These are phyloP conservation scores for Globisporangium ultimum DNA, from an alignment of 352 stramenopile genomes.

Conservation along the genomic window DNA sequence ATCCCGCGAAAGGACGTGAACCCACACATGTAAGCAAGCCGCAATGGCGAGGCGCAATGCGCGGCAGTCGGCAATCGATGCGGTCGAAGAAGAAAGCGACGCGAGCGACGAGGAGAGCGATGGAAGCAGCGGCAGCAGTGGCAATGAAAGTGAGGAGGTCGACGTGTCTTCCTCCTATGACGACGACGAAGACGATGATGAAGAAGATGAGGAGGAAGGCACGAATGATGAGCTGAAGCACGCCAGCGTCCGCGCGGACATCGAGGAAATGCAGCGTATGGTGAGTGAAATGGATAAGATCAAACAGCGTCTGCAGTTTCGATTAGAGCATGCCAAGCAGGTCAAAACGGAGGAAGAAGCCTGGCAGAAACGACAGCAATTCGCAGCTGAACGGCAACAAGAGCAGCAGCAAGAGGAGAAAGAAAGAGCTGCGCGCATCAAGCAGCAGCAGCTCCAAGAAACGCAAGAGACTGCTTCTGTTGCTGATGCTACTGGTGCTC, in stretches of 20 bases:
- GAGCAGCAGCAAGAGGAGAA: conserved; percentile 2
- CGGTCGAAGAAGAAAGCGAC: conserved; percentile 20
- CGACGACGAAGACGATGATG: conserved; percentile 1
- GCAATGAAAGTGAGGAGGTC: conserved; percentile 8
- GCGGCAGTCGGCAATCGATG: neutral
- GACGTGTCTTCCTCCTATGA: neutral
- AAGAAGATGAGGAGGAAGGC: neutral
- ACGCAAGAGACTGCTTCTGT: neutral
- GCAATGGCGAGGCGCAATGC: neutral
- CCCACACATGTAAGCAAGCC: neutral
- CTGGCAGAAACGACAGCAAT: conserved; percentile 10
- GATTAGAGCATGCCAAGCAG: conserved; percentile 26
- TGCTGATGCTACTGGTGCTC: too few species aligned
- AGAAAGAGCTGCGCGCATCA: conserved; percentile 10
- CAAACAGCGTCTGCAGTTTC: conserved; percentile 48
- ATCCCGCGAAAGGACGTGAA: neutral
- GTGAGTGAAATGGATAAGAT: conserved; percentile 61
- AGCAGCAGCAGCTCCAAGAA: conserved; percentile 10
- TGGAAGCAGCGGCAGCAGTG: conserved; percentile 8
- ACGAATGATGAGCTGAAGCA: conserved; percentile 18
- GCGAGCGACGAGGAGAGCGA: conserved; percentile 13
- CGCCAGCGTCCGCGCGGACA: conserved; percentile 28
- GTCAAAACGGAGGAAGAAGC: conserved; percentile 15
- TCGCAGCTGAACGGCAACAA: conserved; percentile 3
- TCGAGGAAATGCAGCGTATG: conserved; percentile 47